These are phyloP conservation scores for Phellopilus nigrolimitatus DNA, from an alignment of 1,284 basidiomycete species.

Conservation along the genomic window DNA sequence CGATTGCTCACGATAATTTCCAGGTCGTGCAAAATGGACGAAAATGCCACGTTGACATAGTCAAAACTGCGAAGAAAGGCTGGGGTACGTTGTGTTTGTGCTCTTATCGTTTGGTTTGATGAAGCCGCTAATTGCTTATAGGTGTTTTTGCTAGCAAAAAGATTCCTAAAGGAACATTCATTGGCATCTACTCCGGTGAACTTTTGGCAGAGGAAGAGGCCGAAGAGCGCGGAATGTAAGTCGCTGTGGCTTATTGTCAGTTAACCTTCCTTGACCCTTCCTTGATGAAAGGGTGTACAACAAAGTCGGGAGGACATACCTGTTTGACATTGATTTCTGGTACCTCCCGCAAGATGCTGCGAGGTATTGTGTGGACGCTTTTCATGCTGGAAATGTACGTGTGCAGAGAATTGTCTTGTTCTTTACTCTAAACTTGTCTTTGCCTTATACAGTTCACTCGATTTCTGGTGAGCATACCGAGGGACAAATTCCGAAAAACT, in stretches of 20 bases:
- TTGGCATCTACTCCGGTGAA: conserved; percentile 86
- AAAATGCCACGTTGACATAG: conserved; percentile 54
- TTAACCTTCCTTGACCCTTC: background rate
- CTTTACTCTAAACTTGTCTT: conserved; percentile 19
- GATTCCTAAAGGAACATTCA: conserved; percentile 66
- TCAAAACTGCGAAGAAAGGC: conserved; percentile 69
- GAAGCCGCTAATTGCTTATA: conserved; percentile 27
- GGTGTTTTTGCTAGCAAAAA: conserved; percentile 65
- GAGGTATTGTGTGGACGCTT: conserved; percentile 71
- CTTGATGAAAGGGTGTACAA: conserved; percentile 61
- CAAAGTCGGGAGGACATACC: conserved; percentile 73
- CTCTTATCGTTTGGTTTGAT: background rate
- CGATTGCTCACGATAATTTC: conserved; percentile 2
- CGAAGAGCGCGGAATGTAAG: conserved; percentile 64
- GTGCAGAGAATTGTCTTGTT: conserved; percentile 2
- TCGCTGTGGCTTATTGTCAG: conserved; percentile 1
- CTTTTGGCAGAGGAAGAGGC: conserved; percentile 64
- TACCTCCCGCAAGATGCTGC: conserved; percentile 45
- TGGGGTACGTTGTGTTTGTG: conserved; percentile 58
- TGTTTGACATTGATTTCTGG: conserved; percentile 79
- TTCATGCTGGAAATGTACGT: conserved; percentile 81
- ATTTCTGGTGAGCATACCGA: conserved; percentile 46
- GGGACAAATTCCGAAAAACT: conserved; percentile 25
- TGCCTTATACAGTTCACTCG: conserved; percentile 54
- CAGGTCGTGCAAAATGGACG: conserved; percentile 84